Conservation (phyloP, 768 basidiomycete species). For the Auricularia sp. region DNA sequence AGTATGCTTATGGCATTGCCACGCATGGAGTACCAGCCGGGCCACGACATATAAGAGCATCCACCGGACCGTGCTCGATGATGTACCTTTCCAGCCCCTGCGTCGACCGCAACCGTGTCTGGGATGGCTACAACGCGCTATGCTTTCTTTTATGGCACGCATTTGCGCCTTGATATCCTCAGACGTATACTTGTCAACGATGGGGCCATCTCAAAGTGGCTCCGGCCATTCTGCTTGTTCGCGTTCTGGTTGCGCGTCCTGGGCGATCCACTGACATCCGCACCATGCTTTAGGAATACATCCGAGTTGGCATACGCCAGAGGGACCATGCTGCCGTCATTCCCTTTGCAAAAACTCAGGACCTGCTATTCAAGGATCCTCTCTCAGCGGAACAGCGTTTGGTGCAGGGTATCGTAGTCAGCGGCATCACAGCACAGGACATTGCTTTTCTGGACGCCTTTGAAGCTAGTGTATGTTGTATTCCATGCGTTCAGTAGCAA, state of each 20-base stretch:
- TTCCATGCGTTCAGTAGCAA: background rate
- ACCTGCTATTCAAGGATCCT: conserved; percentile 8
- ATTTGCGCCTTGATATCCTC: conserved; percentile 27
- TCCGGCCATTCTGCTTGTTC: conserved; percentile 22
- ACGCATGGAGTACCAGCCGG: too few species aligned
- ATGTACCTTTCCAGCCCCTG: too few species aligned
- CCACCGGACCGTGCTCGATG: too few species aligned
- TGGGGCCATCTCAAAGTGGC: conserved; percentile 18
- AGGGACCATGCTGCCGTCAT: conserved; percentile 31
- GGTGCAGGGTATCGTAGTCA: conserved; percentile 27
- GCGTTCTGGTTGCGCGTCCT: background rate
- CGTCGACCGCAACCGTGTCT: too few species aligned
- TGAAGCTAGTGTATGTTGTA: conserved; percentile 22
- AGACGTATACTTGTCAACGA: conserved; percentile 23
- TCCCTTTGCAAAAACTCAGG: conserved; percentile 9
- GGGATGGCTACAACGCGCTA: too few species aligned
- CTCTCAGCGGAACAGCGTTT: conserved; percentile 16
- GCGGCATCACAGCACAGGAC: conserved; percentile 22
- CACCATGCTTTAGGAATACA: background rate
- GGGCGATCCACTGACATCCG: background rate
- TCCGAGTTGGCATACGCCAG: conserved; percentile 10
- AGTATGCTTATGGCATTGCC: too few species aligned
- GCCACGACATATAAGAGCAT: too few species aligned
- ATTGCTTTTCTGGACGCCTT: conserved; percentile 26
- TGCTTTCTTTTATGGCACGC: conserved; percentile 31